Evolutionary conservation across 495 filamentous ascomycete species (phyloP).

Genomic region (Penicillium salamii): DNA sequence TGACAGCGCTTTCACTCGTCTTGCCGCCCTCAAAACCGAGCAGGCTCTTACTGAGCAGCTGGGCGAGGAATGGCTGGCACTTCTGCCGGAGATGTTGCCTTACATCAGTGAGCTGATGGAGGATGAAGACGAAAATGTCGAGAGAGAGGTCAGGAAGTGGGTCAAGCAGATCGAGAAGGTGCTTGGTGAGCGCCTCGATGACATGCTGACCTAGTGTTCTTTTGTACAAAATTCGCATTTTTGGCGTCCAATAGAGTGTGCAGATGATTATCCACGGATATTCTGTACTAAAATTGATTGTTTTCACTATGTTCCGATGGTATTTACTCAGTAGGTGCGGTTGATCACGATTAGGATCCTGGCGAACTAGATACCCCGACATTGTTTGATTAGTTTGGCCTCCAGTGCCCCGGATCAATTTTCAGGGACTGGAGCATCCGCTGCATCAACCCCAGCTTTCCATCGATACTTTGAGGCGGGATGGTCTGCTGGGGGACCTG

Average conservation of each 20-base stretch:
- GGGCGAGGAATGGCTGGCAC: slow-evolving; percentile 86
- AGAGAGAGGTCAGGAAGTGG: slow-evolving; percentile 82
- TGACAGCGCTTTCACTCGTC: slow-evolving; percentile 50
- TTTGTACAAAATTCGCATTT: slow-evolving; percentile 31
- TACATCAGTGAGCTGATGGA: slow-evolving; percentile 92
- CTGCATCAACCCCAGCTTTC: slow-evolving; percentile 41
- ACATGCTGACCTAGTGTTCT: slow-evolving; percentile 72
- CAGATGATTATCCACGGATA: slow-evolving; percentile 5
- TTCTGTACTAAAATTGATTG: slow-evolving; percentile 8
- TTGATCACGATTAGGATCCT: too few species aligned
- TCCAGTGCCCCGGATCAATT: too few species aligned
- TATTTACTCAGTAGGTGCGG: too few species aligned
- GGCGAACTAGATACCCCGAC: too few species aligned
- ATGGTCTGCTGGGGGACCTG: slow-evolving; percentile 44
- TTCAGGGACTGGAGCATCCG: slow-evolving; percentile 19
- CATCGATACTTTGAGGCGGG: slow-evolving; percentile 50
- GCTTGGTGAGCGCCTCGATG: slow-evolving; percentile 81
- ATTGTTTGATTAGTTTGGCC: too few species aligned
- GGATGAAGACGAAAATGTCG: slow-evolving; percentile 90
- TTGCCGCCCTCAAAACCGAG: slow-evolving; percentile 78
- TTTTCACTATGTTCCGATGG: too few species aligned
- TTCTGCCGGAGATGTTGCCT: slow-evolving; percentile 91
- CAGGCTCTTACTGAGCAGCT: slow-evolving; percentile 71
- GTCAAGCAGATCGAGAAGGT: slow-evolving; percentile 82
- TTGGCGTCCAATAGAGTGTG: slow-evolving; percentile 23